Conservation (phyloP, 176 grass and related monocot genomes). For the Tillandsia leiboldiana region DNA sequence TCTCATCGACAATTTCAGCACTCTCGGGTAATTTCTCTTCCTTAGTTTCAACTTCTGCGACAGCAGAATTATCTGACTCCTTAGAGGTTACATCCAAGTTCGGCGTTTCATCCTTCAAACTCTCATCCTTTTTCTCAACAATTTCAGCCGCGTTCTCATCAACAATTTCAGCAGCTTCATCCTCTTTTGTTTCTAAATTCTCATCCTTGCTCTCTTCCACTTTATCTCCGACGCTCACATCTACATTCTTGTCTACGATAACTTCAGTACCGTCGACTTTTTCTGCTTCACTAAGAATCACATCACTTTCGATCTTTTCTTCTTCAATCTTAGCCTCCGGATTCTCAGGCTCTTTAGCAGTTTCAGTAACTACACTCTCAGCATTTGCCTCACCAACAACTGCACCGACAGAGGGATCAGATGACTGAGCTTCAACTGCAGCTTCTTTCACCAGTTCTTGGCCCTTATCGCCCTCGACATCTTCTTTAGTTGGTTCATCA, state of each 20-base stretch:
- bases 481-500: not conserved
- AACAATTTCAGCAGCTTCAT: not conserved
- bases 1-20: not conserved
- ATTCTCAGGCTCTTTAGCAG: constrained; percentile 1
- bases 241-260: not conserved
- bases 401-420: not conserved
- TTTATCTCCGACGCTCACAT: not conserved
- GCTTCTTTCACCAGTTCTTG: constrained; percentile 18
- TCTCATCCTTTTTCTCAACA: constrained; percentile 2
- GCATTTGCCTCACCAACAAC: not conserved
- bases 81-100: not conserved
- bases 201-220: constrained; percentile 1
- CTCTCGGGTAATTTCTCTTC: constrained; percentile 3
- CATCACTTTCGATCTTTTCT: constrained; percentile 1
- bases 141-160: not conserved
- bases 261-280: not conserved
- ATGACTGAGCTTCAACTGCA: not conserved
- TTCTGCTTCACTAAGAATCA: not conserved
- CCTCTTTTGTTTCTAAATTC: not conserved
- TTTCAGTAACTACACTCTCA: constrained; percentile 6
- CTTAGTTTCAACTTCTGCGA: not conserved
- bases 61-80: not conserved
- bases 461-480: constrained; percentile 1
- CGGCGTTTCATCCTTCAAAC: not conserved
- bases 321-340: constrained; percentile 14